Conservation (phyloP, 2,329 filamentous ascomycete genomes). For the Trichophaea hybrida region DNA sequence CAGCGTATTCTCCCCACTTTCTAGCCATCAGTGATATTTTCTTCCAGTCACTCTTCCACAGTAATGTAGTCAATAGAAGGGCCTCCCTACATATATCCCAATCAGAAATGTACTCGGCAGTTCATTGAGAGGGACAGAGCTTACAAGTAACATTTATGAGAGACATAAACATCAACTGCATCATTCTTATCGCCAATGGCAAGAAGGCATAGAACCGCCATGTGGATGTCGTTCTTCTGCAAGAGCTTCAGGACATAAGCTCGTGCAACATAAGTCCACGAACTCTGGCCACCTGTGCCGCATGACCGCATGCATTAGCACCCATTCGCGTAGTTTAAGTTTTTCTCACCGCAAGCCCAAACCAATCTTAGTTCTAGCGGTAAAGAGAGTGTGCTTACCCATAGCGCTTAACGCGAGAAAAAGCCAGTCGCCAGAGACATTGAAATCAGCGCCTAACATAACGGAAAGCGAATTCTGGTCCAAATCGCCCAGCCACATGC, state of each 20-base stretch:
- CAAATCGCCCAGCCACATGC: slow-evolving; percentile 85
- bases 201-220: slow-evolving; percentile 81
- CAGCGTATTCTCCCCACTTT: slow-evolving; percentile 88
- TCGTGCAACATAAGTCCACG: slow-evolving; percentile 79
- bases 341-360: background rate
- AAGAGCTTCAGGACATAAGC: slow-evolving; percentile 82
- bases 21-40: slow-evolving; percentile 74
- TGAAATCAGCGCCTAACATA: slow-evolving; percentile 61
- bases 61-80: slow-evolving; percentile 69
- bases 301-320: slow-evolving; percentile 4
- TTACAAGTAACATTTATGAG: slow-evolving; percentile 68
- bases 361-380: background rate
- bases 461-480: slow-evolving; percentile 67
- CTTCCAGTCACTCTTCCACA: slow-evolving; percentile 77
- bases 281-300: slow-evolving; percentile 40
- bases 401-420: slow-evolving; percentile 80
- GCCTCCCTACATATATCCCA: slow-evolving; percentile 44
- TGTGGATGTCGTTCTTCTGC: slow-evolving; percentile 79
- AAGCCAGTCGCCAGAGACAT: slow-evolving; percentile 96
- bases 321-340: background rate
- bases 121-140: background rate
- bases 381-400: slow-evolving; percentile 34
- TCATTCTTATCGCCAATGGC: slow-evolving; percentile 86
- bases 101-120: slow-evolving; percentile 6
- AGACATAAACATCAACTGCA: slow-evolving; percentile 90